A percentile compares a stretch with the other conserved stretches of the same genome.
Conservation (phyloP, 805 yeast species). For the Lipomyces starkeyi region DNA sequence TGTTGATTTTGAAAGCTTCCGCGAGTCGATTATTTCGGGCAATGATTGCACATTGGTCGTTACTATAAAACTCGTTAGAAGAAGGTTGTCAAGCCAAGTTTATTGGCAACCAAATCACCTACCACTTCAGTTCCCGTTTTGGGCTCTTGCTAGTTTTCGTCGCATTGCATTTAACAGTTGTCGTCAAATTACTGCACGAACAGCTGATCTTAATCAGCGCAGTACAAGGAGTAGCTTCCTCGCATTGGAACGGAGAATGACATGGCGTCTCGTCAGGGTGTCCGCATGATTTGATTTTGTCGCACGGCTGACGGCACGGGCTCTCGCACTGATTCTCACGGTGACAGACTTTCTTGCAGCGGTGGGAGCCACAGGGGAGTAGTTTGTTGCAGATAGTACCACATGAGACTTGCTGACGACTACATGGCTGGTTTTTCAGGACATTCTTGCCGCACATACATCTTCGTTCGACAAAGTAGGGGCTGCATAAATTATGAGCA, state of each 20-base stretch:
- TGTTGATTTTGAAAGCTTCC: conserved; percentile 61
- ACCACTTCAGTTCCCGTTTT: conserved; percentile 58
- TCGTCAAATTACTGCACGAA: conserved; percentile 64
- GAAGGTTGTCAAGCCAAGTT: not conserved
- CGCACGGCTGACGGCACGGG: conserved; percentile 67
- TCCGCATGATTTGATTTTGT: conserved; percentile 61
- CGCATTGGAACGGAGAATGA: conserved; percentile 57
- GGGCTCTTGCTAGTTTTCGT: conserved; percentile 45
- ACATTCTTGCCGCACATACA: conserved; percentile 67
- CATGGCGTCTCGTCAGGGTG: conserved; percentile 71
- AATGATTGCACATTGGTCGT: conserved; percentile 67
- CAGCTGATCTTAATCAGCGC: conserved; percentile 61
- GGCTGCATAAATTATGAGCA: conserved; percentile 42
- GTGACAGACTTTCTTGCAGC: conserved; percentile 64
- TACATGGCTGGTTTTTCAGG: conserved; percentile 71
- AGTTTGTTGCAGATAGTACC: conserved; percentile 63
- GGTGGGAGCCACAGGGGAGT: conserved; percentile 57
- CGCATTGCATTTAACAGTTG: conserved; percentile 63
- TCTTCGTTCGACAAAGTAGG: conserved; percentile 58
- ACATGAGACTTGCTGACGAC: conserved; percentile 72
- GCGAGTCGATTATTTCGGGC: conserved; percentile 67
- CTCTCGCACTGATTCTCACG: conserved; percentile 62
- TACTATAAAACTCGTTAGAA: conserved; percentile 42
- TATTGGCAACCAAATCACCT: not conserved
- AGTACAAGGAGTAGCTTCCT: conserved; percentile 57